A percentile compares a stretch with the other conserved stretches of the same genome.
Evolutionary conservation across 371 early-diverging fungal genomes (phyloP).

Genomic region (Mucor piriformis): DNA sequence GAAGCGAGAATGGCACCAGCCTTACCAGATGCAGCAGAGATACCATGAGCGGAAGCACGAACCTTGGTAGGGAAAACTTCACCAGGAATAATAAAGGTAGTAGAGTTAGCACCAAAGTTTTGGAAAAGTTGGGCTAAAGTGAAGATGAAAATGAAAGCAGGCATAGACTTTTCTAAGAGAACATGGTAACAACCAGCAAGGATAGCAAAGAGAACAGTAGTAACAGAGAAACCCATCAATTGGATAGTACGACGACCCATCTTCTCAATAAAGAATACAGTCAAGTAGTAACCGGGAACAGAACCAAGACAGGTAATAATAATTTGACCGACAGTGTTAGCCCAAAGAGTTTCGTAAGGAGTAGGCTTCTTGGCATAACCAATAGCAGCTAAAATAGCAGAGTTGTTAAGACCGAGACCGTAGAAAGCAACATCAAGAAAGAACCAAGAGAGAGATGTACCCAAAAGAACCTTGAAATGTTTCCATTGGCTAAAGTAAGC

Average conservation of each 20-base stretch:
- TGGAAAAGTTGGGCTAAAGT: slow-evolving; percentile 79
- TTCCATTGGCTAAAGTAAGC: slow-evolving; percentile 79
- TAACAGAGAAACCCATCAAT: slow-evolving; percentile 74
- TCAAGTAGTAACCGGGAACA: slow-evolving; percentile 88
- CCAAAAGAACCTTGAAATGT: slow-evolving; percentile 77
- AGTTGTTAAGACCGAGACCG: slow-evolving; percentile 84
- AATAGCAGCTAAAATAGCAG: slow-evolving; percentile 72
- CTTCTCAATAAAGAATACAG: slow-evolving; percentile 78
- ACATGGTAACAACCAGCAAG: slow-evolving; percentile 71
- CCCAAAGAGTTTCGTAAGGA: slow-evolving; percentile 59
- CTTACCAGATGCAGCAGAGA: slow-evolving; percentile 88
- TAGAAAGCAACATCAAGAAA: slow-evolving; percentile 88
- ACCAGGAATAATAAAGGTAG: slow-evolving; percentile 89
- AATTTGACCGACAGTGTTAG: slow-evolving; percentile 76
- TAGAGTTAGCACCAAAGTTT: slow-evolving; percentile 92
- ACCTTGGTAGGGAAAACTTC: slow-evolving; percentile 91
- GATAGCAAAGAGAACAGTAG: slow-evolving; percentile 74
- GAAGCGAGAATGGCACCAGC: slow-evolving; percentile 73
- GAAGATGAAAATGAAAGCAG: slow-evolving; percentile 74
- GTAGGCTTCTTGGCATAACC: slow-evolving; percentile 61
- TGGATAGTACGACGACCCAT: slow-evolving; percentile 85
- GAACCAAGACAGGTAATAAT: slow-evolving; percentile 84
- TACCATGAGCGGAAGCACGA: slow-evolving; percentile 87
- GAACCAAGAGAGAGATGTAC: slow-evolving; percentile 83
- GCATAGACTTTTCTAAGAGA: slow-evolving; percentile 57